Evolutionary conservation across 148 eudicot species (phyloP).

Genomic region (Diospyros kaki): DNA sequence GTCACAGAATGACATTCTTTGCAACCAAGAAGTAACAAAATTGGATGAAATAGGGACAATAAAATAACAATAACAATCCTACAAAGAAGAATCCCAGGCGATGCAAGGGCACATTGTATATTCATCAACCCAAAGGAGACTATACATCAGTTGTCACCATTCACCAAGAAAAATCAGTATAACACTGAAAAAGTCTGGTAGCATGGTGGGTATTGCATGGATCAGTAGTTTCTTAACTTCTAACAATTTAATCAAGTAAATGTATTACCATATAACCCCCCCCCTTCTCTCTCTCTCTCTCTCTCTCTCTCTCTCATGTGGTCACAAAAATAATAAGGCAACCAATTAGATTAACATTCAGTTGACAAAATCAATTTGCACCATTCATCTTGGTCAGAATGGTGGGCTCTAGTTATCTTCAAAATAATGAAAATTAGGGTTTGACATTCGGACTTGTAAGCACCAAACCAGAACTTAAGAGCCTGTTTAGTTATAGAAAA

Average conservation of each 20-base stretch:
- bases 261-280: neutral
- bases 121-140: neutral
- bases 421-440: neutral
- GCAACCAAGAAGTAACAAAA: neutral
- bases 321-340: no score
- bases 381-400: neutral
- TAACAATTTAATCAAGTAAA: neutral
- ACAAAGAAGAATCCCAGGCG: neutral
- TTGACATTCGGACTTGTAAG: neutral
- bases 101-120: neutral
- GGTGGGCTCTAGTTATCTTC: neutral
- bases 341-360: no score
- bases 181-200: neutral
- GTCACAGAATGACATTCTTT: neutral
- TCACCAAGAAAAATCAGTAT: neutral
- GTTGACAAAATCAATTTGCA: no score
- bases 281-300: no score
- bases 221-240: no score
- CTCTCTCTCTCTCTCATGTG: no score
- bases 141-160: neutral
- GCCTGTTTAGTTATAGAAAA: neutral
- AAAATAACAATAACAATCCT: no score
- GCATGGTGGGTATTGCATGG: no score
- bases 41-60: neutral
- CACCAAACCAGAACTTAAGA: neutral